These are phyloP conservation scores for Dryadomyces sulphureus DNA, from an alignment of 2,329 filamentous ascomycete genomes.

Conservation along the genomic window DNA sequence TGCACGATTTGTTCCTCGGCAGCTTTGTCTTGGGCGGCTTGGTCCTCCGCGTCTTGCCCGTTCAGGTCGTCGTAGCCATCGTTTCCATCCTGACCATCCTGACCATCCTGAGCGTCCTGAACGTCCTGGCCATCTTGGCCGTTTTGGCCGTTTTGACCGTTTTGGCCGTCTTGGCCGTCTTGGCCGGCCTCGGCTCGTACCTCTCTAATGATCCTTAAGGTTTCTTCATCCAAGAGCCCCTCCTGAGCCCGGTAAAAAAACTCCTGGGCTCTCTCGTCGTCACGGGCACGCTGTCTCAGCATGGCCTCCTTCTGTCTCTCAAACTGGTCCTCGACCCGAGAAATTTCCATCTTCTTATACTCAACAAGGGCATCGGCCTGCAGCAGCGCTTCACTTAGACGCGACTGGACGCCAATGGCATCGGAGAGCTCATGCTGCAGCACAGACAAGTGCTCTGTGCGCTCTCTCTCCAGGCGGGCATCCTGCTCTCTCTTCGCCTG, in stretches of 20 bases:
- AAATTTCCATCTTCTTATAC: conserved; percentile 6
- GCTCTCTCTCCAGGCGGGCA: conserved; percentile 18
- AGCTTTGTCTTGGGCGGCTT: too few species aligned
- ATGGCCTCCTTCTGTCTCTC: neutral
- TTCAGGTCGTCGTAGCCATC: too few species aligned
- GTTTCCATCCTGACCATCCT: too few species aligned
- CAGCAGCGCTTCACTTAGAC: conserved; percentile 22
- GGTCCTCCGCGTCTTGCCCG: too few species aligned
- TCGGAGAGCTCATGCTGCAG: conserved; percentile 19
- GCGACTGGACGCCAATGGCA: conserved; percentile 22
- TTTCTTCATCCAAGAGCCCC: conserved; percentile 7
- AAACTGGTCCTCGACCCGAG: conserved; percentile 9
- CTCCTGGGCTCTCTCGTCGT: conserved; percentile 5
- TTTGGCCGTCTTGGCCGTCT: too few species aligned
- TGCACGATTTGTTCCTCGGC: neutral
- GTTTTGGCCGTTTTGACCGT: too few species aligned
- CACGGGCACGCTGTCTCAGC: neutral
- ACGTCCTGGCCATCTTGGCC: too few species aligned
- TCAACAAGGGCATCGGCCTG: conserved; percentile 14
- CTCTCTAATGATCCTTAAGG: too few species aligned
- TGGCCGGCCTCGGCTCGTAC: too few species aligned
- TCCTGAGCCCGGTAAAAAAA: too few species aligned
- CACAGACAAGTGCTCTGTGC: conserved; percentile 15
- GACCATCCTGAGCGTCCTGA: too few species aligned
- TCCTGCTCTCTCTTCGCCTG: too few species aligned